Conservation (phyloP, 2,329 filamentous ascomycete species). For the Mollisia scopiformis region DNA sequence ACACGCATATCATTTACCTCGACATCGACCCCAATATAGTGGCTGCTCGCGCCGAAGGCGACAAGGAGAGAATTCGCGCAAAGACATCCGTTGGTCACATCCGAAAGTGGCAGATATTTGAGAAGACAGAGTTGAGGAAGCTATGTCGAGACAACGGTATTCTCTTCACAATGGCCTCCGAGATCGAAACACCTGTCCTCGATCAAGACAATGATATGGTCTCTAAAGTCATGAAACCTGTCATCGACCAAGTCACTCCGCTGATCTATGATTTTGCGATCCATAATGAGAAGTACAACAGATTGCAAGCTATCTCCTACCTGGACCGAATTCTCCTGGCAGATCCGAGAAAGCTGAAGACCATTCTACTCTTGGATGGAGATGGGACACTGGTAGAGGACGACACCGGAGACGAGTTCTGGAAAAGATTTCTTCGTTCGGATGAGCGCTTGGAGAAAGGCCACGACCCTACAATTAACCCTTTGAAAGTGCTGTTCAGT, state of each 20-base stretch:
- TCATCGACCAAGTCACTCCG: slow-evolving; percentile 25
- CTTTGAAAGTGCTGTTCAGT: slow-evolving; percentile 51
- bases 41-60: slow-evolving; percentile 39
- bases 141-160: slow-evolving; percentile 51
- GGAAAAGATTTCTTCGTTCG: slow-evolving; percentile 36
- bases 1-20: slow-evolving; percentile 63
- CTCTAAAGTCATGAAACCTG: no score
- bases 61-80: slow-evolving; percentile 42
- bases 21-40: slow-evolving; percentile 43
- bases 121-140: slow-evolving; percentile 45
- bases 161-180: slow-evolving; percentile 16
- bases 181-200: no score
- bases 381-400: slow-evolving; percentile 56
- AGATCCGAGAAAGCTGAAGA: slow-evolving; percentile 37
- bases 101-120: slow-evolving; percentile 47
- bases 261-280: slow-evolving; percentile 42
- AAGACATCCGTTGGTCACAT: slow-evolving; percentile 42
- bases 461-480: slow-evolving; percentile 12
- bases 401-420: slow-evolving; percentile 56
- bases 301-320: slow-evolving; percentile 5
- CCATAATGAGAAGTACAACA: slow-evolving; percentile 45
- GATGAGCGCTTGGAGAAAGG: slow-evolving; percentile 4
- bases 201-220: no score
- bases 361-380: slow-evolving; percentile 58
- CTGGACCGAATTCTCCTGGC: slow-evolving; percentile 20